A percentile compares a stretch with the other conserved stretches of the same genome.
Conservation (phyloP, 2,329 filamentous ascomycete genomes). For the Phialophora tarda region DNA sequence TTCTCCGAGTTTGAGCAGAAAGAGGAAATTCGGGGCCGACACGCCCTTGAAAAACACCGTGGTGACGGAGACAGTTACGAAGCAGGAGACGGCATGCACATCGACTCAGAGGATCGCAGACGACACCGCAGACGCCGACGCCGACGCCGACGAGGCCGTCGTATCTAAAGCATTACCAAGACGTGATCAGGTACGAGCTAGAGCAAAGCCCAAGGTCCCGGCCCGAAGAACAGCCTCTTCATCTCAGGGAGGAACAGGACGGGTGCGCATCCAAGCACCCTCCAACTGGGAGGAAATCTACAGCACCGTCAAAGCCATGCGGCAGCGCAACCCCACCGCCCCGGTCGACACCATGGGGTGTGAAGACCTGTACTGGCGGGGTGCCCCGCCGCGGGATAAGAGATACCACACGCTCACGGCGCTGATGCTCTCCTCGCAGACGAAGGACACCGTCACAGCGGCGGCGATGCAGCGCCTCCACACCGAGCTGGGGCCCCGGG, state of each 20-base stretch:
- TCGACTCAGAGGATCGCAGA: slow-evolving; percentile 42
- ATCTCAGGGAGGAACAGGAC: slow-evolving; percentile 40
- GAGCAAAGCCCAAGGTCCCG: slow-evolving; percentile 46
- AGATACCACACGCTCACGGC: slow-evolving; percentile 86
- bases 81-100: slow-evolving; percentile 24
- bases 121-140: slow-evolving; percentile 39
- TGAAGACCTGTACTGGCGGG: slow-evolving; percentile 57
- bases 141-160: slow-evolving; percentile 39
- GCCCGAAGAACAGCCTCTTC: slow-evolving; percentile 50
- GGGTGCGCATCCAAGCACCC: slow-evolving; percentile 61
- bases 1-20: slow-evolving; percentile 45
- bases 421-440: slow-evolving; percentile 90
- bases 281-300: slow-evolving; percentile 87
- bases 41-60: slow-evolving; percentile 38
- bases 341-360: slow-evolving; percentile 99
- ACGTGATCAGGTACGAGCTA: slow-evolving; percentile 42
- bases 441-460: slow-evolving; percentile 88
- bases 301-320: slow-evolving; percentile 77
- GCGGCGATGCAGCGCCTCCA: slow-evolving; percentile 81
- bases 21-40: slow-evolving; percentile 55
- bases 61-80: slow-evolving; percentile 27
- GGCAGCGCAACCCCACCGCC: slow-evolving; percentile 67
- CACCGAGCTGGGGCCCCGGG: slow-evolving; percentile 63
- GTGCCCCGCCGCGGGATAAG: slow-evolving; percentile 59
- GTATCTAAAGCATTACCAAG: slow-evolving; percentile 40